A percentile compares a stretch with the other conserved stretches of the same genome.
Evolutionary conservation across 225 moss, liverwort and hornwort species (phyloP).

Genomic region (Polytrichum formosum): DNA sequence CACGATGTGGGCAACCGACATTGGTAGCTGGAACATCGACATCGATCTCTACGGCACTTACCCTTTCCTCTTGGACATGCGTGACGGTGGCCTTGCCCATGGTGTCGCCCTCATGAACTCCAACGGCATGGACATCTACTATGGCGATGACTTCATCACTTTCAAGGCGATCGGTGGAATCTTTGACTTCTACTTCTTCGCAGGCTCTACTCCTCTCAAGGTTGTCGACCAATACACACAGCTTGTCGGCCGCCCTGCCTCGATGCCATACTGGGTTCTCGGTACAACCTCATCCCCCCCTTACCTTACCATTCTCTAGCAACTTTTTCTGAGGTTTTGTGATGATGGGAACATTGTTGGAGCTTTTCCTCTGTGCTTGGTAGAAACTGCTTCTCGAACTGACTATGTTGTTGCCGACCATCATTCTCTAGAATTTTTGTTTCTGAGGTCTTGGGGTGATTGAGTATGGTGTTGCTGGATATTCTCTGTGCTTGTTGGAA

Average conservation of each 20-base stretch:
- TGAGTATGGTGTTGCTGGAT: too few relatives aligned
- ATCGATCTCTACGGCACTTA: conserved; percentile 75
- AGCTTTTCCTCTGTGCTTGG: too few relatives aligned
- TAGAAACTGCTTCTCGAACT: too few relatives aligned
- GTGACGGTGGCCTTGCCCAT: conserved; percentile 53
- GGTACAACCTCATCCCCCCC: conserved; percentile 29
- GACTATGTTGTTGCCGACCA: too few relatives aligned
- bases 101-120: conserved; percentile 73
- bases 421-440: too few relatives aligned
- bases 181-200: conserved; percentile 85
- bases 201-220: conserved; percentile 59
- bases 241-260: conserved; percentile 76
- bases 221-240: conserved; percentile 75
- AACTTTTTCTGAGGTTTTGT: too few relatives aligned
- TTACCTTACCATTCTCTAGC: not conserved
- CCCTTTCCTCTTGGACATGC: conserved; percentile 75
- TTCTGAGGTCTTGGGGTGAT: too few relatives aligned
- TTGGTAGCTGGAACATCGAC: conserved; percentile 55
- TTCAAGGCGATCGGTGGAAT: conserved; percentile 76
- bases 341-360: too few relatives aligned
- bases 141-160: conserved; percentile 51
- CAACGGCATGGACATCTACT: conserved; percentile 82
- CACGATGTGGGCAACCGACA: conserved; percentile 87
- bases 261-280: conserved; percentile 92
- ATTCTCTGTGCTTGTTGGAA: too few relatives aligned